Base-by-base conservation (phyloP, 148 eudicot species). In the Gaultheria prostrata region DNA sequence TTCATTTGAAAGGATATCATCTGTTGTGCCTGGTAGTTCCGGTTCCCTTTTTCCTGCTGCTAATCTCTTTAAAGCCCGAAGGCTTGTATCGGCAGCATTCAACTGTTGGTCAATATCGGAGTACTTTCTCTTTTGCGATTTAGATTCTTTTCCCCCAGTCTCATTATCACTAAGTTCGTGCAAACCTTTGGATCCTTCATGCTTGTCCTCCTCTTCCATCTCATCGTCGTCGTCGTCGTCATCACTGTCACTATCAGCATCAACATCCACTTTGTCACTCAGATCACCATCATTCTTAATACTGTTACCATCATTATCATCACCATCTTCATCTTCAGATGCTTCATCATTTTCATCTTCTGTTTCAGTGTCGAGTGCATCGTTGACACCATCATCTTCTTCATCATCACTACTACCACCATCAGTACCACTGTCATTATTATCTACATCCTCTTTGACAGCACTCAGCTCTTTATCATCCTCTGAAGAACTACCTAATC, bases 1-100 rank as follows among this genome's bases (percentile, higher is more conserved):
- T 92, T 97, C 99, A 73, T 97, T 93, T 49, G 99, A 94, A 79
- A 92, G 91, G 80, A 97, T 94, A 74, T 87, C 93, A 91, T 94
- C 97, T 49, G 87, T 82, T 15, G 88, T n/a, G 77, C 84, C 91
- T 57, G 82, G 10, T 2, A 90, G 56, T 6, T 49, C 80, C 61
- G 51, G 57, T 70, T 80, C 89, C 80, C 73, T 48, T 86, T 89
- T 93, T 24, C 86, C 85, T 84, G 90, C 93, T 6, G 97, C 93
- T 82, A 97, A 82, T 83, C 86, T 94, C 90, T 94, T 97, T 57
- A 97, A 85, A 70, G 97, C 94, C 79, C 97, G 88, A 78, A 97
- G 97, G 86, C 99, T 97, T 82, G 84, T 81, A 80, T 88, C 90
- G 70, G 94, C 98, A 84, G 91, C 89, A 89, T 91, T 87, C 70